Base-by-base conservation (phyloP, 345 rosid species). In the Eutrema japonicum region DNA sequence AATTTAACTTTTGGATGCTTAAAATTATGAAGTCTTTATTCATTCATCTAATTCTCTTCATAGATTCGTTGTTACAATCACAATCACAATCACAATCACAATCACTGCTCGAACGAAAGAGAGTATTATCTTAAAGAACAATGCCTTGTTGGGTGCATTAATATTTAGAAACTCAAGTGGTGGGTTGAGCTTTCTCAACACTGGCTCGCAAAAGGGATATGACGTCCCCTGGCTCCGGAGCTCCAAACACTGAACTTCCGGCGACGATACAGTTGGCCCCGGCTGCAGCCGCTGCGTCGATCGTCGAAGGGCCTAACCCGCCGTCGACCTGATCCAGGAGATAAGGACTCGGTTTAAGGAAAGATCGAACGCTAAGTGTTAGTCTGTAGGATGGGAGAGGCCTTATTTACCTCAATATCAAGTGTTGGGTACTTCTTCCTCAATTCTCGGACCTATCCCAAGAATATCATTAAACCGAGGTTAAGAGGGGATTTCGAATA, bases 301-400 rank as follows among this genome's bases (percentile, higher is more conserved):
- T 91, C 8, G 97, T 91, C 8, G 91, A 89, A 77, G 96, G 96
- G 50, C 98, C 96, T 68, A 90, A 84, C 36, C 96, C 98, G 14
- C 98, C 98, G 68, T 90, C 96, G 35, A 92, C 98, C 96, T 91
- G 64, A 55, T 53, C 29, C 42, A 71, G 26, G n/a, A 26, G 4
- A 26, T 12, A 35, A 64, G 10, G 16, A 43, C 26, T 12, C 59
- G 4, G 29, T 46, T 37, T 49, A 56, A 60, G 35, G 46, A 72
- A 27, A 8, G 12, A 70, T 46, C 40, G 62, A 10, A 42, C 3
- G 4, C 18, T 16, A 38, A 38, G 11, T 1, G 2, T 13, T 13
- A 22, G 33, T 63, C 4, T 51, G 12, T 14, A 57, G 6, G 8
- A n/a, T 22, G 55, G 49, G 32, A 68, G 78, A 69, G 26, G 55